phyloP scores from a whole-genome alignment of 2,329 filamentous ascomycete species.

The Endoconidiophora laricicola region DNA sequence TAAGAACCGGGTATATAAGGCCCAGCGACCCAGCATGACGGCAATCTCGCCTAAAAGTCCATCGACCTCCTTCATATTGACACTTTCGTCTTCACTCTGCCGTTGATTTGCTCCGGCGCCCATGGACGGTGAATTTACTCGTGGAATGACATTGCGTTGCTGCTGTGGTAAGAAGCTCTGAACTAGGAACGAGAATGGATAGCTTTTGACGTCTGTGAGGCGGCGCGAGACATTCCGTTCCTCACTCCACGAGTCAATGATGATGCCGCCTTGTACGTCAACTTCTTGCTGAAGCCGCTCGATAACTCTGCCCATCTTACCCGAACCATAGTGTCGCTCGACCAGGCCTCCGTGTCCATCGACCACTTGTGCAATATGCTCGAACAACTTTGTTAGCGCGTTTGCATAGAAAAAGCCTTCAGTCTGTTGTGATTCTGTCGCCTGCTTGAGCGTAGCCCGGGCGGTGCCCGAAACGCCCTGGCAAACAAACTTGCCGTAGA shows the following conservation, averaged over 20 bases:
- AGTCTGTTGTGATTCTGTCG: conserved; percentile 27
- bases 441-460: conserved; percentile 60
- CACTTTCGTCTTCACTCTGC: conserved; percentile 70
- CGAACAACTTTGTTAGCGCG: conserved; percentile 79
- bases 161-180: conserved; percentile 75
- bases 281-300: conserved; percentile 86
- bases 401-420: conserved; percentile 78
- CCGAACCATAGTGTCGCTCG: conserved; percentile 79
- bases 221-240: conserved; percentile 71
- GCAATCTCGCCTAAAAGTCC: conserved; percentile 73
- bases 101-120: conserved; percentile 35
- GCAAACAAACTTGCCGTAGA: conserved; percentile 91
- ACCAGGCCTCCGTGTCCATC: conserved; percentile 83
- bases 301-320: conserved; percentile 90
- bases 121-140: conserved; percentile 58
- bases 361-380: conserved; percentile 93
- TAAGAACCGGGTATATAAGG: conserved; percentile 78
- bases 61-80: conserved; percentile 95
- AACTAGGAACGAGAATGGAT: conserved; percentile 91
- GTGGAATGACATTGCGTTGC: conserved; percentile 44
- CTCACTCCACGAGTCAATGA: conserved; percentile 89
- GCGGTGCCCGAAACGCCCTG: conserved; percentile 80
- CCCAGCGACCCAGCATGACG: conserved; percentile 86
- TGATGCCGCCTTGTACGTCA: conserved; percentile 88
- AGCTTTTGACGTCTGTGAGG: conserved; percentile 90